Conservation (phyloP, 2,329 filamentous ascomycete genomes). For the Pseudocercospora crystallina region DNA sequence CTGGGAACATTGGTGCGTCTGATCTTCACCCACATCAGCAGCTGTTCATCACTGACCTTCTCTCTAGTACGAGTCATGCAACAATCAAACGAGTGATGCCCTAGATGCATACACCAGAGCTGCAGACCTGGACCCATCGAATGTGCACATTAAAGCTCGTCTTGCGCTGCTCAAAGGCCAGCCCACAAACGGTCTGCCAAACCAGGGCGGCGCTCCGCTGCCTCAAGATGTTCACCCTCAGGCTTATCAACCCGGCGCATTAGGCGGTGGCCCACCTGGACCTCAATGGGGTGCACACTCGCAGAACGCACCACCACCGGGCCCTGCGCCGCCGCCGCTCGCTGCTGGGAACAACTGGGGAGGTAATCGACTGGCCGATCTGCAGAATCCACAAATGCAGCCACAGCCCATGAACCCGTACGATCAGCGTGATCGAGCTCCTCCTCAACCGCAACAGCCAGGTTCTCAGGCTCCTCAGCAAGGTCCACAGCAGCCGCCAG, state of each 20-base stretch:
- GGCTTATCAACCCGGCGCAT: slow-evolving; percentile 80
- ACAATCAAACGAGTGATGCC: slow-evolving; percentile 96
- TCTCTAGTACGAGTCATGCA: slow-evolving; percentile 88
- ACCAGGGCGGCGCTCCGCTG: slow-evolving; percentile 75
- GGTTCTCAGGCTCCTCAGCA: slow-evolving; percentile 43
- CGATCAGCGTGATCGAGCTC: slow-evolving; percentile 70
- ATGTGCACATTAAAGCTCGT: slow-evolving; percentile 94
- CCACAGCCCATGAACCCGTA: slow-evolving; percentile 75
- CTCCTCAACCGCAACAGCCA: slow-evolving; percentile 65
- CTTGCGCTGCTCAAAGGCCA: slow-evolving; percentile 84
- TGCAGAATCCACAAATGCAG: slow-evolving; percentile 62
- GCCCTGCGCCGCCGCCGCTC: slow-evolving; percentile 60
- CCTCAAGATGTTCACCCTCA: slow-evolving; percentile 96
- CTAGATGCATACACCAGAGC: slow-evolving; percentile 93
- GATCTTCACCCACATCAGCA: slow-evolving; percentile 1
- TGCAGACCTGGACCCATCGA: slow-evolving; percentile 87
- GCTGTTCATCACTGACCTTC: slow-evolving; percentile 33
- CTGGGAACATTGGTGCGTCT: slow-evolving; percentile 83
- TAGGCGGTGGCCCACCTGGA: slow-evolving; percentile 73
- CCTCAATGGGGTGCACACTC: slow-evolving; percentile 87
- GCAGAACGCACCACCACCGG: slow-evolving; percentile 61
- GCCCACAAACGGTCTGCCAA: slow-evolving; percentile 64
- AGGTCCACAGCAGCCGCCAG: slow-evolving; percentile 3
- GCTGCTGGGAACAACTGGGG: slow-evolving; percentile 58
- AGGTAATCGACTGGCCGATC: slow-evolving; percentile 71